Conservation (phyloP, 1,284 basidiomycete species). For the Golubevia sp. region DNA sequence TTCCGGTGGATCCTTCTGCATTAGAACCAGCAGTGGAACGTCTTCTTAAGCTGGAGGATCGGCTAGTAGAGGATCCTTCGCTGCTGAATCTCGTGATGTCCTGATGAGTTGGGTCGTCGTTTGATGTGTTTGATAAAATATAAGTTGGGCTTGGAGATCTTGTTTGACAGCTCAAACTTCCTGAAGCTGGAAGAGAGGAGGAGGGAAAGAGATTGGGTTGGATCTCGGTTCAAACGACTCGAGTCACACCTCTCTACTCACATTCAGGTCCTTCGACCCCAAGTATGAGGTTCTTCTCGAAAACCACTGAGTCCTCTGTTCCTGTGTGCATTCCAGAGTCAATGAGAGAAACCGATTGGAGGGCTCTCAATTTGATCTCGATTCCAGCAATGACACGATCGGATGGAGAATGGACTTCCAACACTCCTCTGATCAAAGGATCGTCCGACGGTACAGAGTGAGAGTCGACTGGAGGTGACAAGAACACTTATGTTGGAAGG, state of each 20-base stretch:
- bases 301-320: background rate
- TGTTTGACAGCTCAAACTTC: background rate
- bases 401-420: background rate
- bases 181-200: background rate
- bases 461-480: background rate
- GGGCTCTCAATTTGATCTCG: background rate
- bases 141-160: background rate
- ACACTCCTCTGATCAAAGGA: background rate
- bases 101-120: background rate
- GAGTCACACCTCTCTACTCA: background rate
- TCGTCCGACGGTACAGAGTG: background rate
- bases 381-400: background rate
- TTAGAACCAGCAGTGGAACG: background rate
- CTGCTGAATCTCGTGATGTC: background rate
- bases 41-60: background rate
- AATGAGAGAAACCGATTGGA: background rate
- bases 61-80: background rate
- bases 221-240: no score
- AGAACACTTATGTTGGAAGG: no score
- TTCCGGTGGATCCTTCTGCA: no score
- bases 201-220: background rate
- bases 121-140: background rate
- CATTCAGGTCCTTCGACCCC: background rate
- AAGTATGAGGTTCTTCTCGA: background rate
- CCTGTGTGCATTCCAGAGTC: background rate